Base-by-base conservation (phyloP, 2,329 filamentous ascomycete species). In the Penicillium sp. region DNA sequence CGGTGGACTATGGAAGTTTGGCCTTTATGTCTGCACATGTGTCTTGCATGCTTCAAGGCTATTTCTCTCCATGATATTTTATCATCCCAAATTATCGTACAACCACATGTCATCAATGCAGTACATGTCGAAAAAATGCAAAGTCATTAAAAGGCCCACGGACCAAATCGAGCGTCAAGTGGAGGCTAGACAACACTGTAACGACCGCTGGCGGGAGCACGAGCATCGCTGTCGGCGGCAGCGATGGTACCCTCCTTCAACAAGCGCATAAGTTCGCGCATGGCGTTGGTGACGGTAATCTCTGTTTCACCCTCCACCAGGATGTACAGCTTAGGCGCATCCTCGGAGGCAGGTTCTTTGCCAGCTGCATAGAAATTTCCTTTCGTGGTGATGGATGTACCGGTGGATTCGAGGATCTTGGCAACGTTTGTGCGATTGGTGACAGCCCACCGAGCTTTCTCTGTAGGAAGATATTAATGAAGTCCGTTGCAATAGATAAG, bases 361-460 rank as follows among this genome's bases (percentile, higher is more conserved):
- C 92, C 93, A 1, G 86, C 70, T 1, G 88, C 75, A 68, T 98
- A 98, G 74, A 91, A 98, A 59, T 84, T 95, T 64, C 95, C 95
- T 80, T 99, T 99, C 45, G 92, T 97, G 0, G 95, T 99, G 73
- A 99, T 99, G 7, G 91, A 96, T 1, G 93, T 96, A 41, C 92
- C 93, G 0, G 93, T 97, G 10, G 90, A 86, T 70, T 99, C 95
- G 63, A 99, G 83, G 66, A 99, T 97, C 82, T 98, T 99, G 66
- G 93, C 93, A 56, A 99, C 95, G 70, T 99, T 99, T 35, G 95
- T 98, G 63, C 95, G 87, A 75, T 99, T 99, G 39, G 95, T 99
- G 78, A 99, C 95, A 11, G 92, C 93, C 95, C 95, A 99, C 67
- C 95, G 86, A 62, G 95, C 95, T 81, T 97, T 98, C 74, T 99